Base-by-base conservation (phyloP, 257 asterid species). In the Scutellaria barbata region DNA sequence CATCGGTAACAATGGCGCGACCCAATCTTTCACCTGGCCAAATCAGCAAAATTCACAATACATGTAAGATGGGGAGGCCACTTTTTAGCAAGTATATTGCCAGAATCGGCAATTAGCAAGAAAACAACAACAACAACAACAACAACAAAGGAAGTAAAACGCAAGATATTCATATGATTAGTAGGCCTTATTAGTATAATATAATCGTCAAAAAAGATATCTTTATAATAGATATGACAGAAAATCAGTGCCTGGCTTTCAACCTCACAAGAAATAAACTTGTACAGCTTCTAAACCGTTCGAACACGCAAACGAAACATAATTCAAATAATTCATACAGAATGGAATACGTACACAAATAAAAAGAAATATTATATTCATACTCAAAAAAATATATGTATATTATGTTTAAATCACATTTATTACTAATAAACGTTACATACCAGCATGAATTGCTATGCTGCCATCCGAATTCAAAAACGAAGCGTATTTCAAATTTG, bases 361-460 rank as follows among this genome's bases (percentile, higher is more conserved):
- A 13, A 18, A 50, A 50, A 18, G n/a, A 4, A 46, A 42, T 10
- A 6, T 42, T 12, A 30, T 4, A 30, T 2, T 30, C 35, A 30
- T 2, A 30, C 35, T 30, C 35, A 64, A 33, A 14, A 45, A 11
- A 10, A 62, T 7, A 61, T 40, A 54, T 25, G 3, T 0, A 22
- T 22, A 22, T 22, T 22, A 30, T 30, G 3, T 30, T 30, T 30
- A 30, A 30, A 30, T 30, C 35, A 30, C 5, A 30, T 30, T 30
- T 30, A 30, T 30, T 30, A 30, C 2, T 4, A 30, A 2, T 5
- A 30, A 0, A 30, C 4, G 5, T 2, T 0, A 12, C 85, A 46
- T 88, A 92, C 98, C 98, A 61, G 95, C 98, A 85, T 92, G 98
- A 85, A 92, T 81, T 13, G 98, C 88, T 22, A 92, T 75, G 87